A percentile compares a stretch with the other conserved stretches of the same genome.
Evolutionary conservation across 2,329 filamentous ascomycete species (phyloP).

Genomic region (Aureobasidium sp.): DNA sequence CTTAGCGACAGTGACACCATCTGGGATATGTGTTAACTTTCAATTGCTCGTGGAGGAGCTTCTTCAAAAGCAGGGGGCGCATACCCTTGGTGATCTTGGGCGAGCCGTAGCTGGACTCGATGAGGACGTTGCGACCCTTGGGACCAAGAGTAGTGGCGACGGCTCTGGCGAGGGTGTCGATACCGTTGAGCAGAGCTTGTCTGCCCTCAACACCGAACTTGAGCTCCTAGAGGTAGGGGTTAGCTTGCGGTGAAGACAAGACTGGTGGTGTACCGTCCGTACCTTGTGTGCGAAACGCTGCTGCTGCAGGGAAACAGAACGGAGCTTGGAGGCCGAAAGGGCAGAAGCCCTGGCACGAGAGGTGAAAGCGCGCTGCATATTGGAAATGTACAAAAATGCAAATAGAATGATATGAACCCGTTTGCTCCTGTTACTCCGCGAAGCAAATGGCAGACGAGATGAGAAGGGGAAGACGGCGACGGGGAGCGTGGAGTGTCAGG

Average conservation of each 20-base stretch:
- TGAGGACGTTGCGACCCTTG: slow-evolving; percentile 97
- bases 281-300: slow-evolving; percentile 98
- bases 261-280: slow-evolving; percentile 34
- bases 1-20: slow-evolving; percentile 54
- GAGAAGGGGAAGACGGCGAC: not conserved
- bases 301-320: slow-evolving; percentile 63
- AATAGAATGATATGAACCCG: not conserved
- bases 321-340: slow-evolving; percentile 56
- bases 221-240: slow-evolving; percentile 60
- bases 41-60: not conserved
- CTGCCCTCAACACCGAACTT: slow-evolving; percentile 97
- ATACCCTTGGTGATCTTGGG: slow-evolving; percentile 99
- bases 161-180: slow-evolving; percentile 93
- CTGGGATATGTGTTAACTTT: slow-evolving; percentile 26
- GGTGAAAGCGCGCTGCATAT: slow-evolving; percentile 91
- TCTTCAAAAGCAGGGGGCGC: slow-evolving; percentile 23
- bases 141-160: slow-evolving; percentile 94
- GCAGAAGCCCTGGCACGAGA: slow-evolving; percentile 72
- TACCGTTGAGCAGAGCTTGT: slow-evolving; percentile 81
- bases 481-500: not conserved
- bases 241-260: slow-evolving; percentile 22
- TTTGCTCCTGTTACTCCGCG: slow-evolving; percentile 15
- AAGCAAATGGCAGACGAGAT: slow-evolving; percentile 15
- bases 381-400: slow-evolving; percentile 11
- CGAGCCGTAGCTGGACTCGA: slow-evolving; percentile 96